phyloP scores from a whole-genome alignment of 495 filamentous ascomycete genomes.

The Xylaria flabelliformis region DNA sequence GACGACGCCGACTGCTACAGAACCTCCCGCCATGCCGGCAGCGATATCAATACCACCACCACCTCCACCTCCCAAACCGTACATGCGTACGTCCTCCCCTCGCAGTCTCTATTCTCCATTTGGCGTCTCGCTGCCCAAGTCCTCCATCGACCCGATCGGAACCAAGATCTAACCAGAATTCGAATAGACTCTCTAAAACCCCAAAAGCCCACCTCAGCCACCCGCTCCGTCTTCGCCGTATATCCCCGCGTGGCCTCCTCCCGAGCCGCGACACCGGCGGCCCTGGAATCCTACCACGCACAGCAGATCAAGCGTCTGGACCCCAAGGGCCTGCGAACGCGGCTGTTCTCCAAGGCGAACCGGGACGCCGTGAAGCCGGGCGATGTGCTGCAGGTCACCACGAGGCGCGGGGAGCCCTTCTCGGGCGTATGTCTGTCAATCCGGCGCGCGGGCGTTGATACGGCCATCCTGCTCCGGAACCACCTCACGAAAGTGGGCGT shows the following conservation, averaged over 20 bases:
- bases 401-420: conserved; percentile 82
- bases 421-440: conserved; percentile 86
- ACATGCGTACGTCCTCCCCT: conserved; percentile 17
- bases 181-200: conserved; percentile 34
- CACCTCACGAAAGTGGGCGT: conserved; percentile 82
- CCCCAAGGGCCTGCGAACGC: conserved; percentile 78
- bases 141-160: not conserved
- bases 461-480: conserved; percentile 81
- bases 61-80: conserved; percentile 14
- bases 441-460: conserved; percentile 83
- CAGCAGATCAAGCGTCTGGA: conserved; percentile 77
- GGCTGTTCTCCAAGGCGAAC: conserved; percentile 78
- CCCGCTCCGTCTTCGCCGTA: conserved; percentile 52
- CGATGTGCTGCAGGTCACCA: conserved; percentile 89
- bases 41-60: not conserved
- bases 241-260: conserved; percentile 60
- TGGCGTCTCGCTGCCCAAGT: not conserved
- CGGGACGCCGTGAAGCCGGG: conserved; percentile 76
- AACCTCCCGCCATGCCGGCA: conserved; percentile 36
- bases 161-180: not conserved
- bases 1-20: conserved; percentile 27
- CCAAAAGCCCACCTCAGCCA: conserved; percentile 34
- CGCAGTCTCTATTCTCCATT: not conserved
- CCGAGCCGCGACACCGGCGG: conserved; percentile 26
- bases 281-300: conserved; percentile 58